phyloP scores from a whole-genome alignment of 768 basidiomycete genomes.

The Russula earlei region DNA sequence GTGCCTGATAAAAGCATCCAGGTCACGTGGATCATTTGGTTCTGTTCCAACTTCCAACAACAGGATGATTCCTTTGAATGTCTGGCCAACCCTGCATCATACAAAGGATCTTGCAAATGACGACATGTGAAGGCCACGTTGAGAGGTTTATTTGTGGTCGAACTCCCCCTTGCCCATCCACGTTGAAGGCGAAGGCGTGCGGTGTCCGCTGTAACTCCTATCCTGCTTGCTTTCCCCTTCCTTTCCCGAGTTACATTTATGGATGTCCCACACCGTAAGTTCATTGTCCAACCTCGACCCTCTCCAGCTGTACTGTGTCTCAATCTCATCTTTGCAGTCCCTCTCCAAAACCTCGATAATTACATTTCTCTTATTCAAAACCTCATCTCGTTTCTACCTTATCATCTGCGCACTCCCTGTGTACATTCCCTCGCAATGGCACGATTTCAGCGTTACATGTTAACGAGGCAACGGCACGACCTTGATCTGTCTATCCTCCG shows the following conservation, averaged over 20 bases:
- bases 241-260: not conserved
- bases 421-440: not conserved
- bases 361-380: not conserved
- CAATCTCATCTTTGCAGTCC: not conserved
- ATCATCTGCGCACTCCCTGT: not conserved
- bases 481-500: not conserved
- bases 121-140: too few species aligned
- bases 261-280: not conserved
- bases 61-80: too few species aligned
- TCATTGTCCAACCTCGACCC: not conserved
- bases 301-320: not conserved
- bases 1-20: too few species aligned
- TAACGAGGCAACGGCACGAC: not conserved
- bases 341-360: not conserved
- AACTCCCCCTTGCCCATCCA: too few species aligned
- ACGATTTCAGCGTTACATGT: not conserved
- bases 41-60: too few species aligned
- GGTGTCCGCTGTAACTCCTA: too few species aligned
- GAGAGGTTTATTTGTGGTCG: too few species aligned
- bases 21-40: too few species aligned
- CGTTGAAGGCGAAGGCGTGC: too few species aligned
- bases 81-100: too few species aligned
- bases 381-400: not conserved
- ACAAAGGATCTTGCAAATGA: too few species aligned
- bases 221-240: not conserved